Base-by-base conservation (phyloP, 2,329 filamentous ascomycete genomes). In the Claviceps fusiformis region DNA sequence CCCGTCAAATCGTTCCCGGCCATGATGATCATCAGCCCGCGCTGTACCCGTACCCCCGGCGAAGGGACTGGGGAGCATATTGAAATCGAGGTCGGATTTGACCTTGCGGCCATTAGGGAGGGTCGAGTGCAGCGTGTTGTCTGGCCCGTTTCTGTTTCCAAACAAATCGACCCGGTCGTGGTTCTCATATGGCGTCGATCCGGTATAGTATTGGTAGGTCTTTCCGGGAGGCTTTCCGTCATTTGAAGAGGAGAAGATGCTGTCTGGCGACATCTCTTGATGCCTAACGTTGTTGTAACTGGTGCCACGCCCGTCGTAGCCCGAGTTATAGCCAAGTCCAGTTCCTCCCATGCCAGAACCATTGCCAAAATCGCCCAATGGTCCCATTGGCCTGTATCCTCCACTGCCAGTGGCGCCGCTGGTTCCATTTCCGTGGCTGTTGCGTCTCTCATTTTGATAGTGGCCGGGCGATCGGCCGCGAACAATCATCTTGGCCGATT, bases 401-500 rank as follows among this genome's bases (percentile, higher is more conserved):
- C 82, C 77, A 46, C 77, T 78, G 27, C 83, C 80, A 43, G 82
- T 80, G 0, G 83, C 82, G 15, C 86, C 85, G 55, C 77, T 77
- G 2, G 78, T 75, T 2, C 86, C 85, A 63, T 85, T 88, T 62
- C 83, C 81, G 3, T 83, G 77, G 66, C 83, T 88, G 53, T 82
- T 78, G 54, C 84, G 78, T 59, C 85, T 75, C 60, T 85, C 83
- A 48, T 85, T 81, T 63, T 87, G 84, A 68, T 90, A 90, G 63
- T 90, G 89, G 1, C 87, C 88, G 0, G 88, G 88, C 8, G 86
- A 91, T 31, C 88, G 81, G 6, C 89, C 89, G 27, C 89, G 85
- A n/a, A 93, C 88, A 61, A 95, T 89, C 78, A 93, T 88, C 65
- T 86, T 87, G 57, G 85, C 82, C 6, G 87, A 92, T 63, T 87